Evolutionary conservation across 306 rosid genomes (phyloP), one percentile per base, ranked within the genome.

Genomic region (Glycine soja): DNA sequence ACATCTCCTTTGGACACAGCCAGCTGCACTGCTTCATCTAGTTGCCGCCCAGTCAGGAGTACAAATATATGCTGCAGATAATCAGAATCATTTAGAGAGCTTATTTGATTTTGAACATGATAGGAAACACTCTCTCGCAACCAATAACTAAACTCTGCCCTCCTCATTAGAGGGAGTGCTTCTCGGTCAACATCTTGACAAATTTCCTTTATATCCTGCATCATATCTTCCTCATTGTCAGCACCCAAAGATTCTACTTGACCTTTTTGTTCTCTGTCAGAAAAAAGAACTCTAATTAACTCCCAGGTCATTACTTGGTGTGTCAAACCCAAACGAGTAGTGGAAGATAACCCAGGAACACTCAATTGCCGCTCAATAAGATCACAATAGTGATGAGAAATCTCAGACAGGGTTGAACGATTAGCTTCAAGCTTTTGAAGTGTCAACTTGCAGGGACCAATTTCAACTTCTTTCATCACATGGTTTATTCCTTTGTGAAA

Each of bases 71-170:
- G 92, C 58, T 90, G 91, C 52, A 95, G 87, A 88, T 95, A 91
- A 79, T 80, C 79, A 70, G 94, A 87, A 76, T 90, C 97, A 64
- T 90, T 74, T 74, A 91, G 85, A 71, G 94, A 91, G 88, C 92
- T 89, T 75, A 89, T 81, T 73, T 90, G 90, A 76, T 90, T 89
- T 86, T 95, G 97, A 79, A 95, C 92, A 78, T 86, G 94, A 84
- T 89, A 84, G 52, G 88, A 82, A 61, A 95, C 98, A 87, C 97
- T 90, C 87, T 93, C 99, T 79, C 93, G 97, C 90, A 95, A 78
- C 99, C 99, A 95, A 84, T 88, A 90, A 84, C 98, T 93, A 80
- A 93, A 95, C 88, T 91, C 97, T 62, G 99, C 99, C 90, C 99
- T 93, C 78, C 97, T 90, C 78, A 91, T 77, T 46, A 93, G 89